Evolutionary conservation across 495 filamentous ascomycete genomes (phyloP), one percentile per base, ranked within the genome.

Genomic region (Neurospora sp.): DNA sequence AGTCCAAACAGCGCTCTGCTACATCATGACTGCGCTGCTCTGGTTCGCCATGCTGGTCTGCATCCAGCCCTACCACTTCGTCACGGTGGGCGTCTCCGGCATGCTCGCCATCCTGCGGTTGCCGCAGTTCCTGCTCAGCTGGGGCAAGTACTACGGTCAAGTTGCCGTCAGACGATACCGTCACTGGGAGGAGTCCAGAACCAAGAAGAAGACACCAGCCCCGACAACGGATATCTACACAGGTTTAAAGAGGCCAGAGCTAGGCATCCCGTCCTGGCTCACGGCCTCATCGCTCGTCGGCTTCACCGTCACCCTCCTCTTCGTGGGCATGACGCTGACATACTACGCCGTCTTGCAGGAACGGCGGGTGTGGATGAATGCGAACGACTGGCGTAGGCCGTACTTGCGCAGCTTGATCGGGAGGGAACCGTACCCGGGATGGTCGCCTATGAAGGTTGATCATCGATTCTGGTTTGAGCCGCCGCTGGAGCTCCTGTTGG

Each of bases 31-130:
- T 12, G 22, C 74, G 6, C n/a, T 73, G 41, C 7, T 59, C 37
- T 78, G 75, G 76, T 16, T 79, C 40, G 20, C 73, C 31, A 16
- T 75, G 16, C 70, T 79, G 18, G 1, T 79, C 12, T 31, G 75
- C 37, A 53, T 72, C 66, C 77, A 77, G 37, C 74, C 76, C 14
- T 72, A 68, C 70, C 73, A 77, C 68, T 68, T 71, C 16, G 9
- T 69, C 2, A 41, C 74, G 5, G 2, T 73, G 14, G 40, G 72
- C 59, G 11, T 41, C 46, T 46, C 68, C n/a, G 22, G 74, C 12
- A 70, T 72, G 0, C 31, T 31, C 46, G 66, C 74, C 71, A 59
- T 74, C 18, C n/a, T 40, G 7, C 71, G 31, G 22, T 18, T 72
- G 35, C 20, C 35, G 10, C 20, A 37, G 14, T 73, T 53, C 18